A percentile compares a stretch with the other conserved stretches of the same genome.
Evolutionary conservation across 2,329 filamentous ascomycete genomes (phyloP).

Genomic region (Talaromyces sp.): DNA sequence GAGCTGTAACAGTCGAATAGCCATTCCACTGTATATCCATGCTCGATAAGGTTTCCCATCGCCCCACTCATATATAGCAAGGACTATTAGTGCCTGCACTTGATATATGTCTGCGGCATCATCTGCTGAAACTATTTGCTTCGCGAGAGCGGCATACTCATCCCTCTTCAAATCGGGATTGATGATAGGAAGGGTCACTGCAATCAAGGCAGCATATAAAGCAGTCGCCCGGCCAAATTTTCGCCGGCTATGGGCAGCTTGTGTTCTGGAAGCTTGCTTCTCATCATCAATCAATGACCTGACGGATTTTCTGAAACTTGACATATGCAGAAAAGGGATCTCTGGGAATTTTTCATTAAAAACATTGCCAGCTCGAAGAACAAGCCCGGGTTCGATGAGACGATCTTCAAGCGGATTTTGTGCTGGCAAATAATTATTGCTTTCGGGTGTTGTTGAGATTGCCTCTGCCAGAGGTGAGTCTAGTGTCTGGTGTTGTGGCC

Average conservation of each 20-base stretch:
- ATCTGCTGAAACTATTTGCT: slow-evolving; percentile 18
- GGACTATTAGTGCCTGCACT: slow-evolving; percentile 41
- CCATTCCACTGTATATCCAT: slow-evolving; percentile 44
- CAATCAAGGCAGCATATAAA: slow-evolving; percentile 9
- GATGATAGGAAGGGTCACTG: background rate
- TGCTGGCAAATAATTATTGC: background rate
- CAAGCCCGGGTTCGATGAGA: slow-evolving; percentile 9
- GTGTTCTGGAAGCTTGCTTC: background rate
- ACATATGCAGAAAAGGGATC: slow-evolving; percentile 21
- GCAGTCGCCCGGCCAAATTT: slow-evolving; percentile 13
- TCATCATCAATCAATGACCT: slow-evolving; percentile 11
- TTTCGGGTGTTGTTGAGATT: background rate
- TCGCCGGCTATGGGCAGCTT: slow-evolving; percentile 14
- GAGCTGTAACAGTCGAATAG: slow-evolving; percentile 41
- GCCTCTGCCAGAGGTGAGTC: background rate
- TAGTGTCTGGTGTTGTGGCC: background rate
- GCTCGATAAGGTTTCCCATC: slow-evolving; percentile 42
- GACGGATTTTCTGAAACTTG: slow-evolving; percentile 18
- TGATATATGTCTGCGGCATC: slow-evolving; percentile 32
- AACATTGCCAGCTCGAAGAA: slow-evolving; percentile 20
- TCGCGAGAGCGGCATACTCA: slow-evolving; percentile 19
- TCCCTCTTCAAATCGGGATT: slow-evolving; percentile 8
- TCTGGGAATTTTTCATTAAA: slow-evolving; percentile 24
- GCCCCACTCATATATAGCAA: slow-evolving; percentile 45
- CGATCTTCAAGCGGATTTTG: background rate